Evolutionary conservation across 306 rosid genomes (phyloP).

Genomic region (Dalbergia cultrata): DNA sequence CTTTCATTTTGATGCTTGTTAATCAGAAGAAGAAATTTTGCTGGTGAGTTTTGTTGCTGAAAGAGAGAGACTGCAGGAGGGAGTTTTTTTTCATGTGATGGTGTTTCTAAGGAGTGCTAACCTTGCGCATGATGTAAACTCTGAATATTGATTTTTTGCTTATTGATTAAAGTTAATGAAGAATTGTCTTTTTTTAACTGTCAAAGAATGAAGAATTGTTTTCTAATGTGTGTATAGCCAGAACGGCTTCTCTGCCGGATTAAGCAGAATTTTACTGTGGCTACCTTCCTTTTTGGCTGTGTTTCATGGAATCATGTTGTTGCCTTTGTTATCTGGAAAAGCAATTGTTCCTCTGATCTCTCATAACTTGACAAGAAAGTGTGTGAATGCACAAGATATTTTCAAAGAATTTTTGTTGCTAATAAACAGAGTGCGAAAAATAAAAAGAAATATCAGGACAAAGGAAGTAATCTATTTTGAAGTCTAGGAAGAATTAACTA

Average conservation of each 20-base stretch:
- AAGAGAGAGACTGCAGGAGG: constrained; percentile 45
- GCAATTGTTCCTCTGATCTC: constrained; percentile 1
- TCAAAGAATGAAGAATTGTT: constrained; percentile 4
- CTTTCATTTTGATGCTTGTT: constrained; percentile 41
- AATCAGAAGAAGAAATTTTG: constrained; percentile 83
- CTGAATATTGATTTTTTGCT: constrained; percentile 36
- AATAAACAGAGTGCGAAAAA: too few relatives aligned
- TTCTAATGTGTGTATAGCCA: constrained; percentile 48
- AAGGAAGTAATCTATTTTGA: too few relatives aligned
- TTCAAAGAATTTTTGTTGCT: too few relatives aligned
- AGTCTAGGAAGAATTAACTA: too few relatives aligned
- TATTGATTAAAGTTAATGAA: constrained; percentile 34
- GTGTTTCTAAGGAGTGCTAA: constrained; percentile 29
- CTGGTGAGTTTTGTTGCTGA: constrained; percentile 68
- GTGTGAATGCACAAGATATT: too few relatives aligned
- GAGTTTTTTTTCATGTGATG: constrained; percentile 35
- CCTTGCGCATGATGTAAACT: constrained; percentile 39
- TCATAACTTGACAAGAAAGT: neutral
- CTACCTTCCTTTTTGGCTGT: neutral
- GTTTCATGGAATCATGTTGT: constrained; percentile 15
- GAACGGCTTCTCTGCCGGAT: constrained; percentile 38
- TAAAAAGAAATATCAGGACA: too few relatives aligned
- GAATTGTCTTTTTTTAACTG: constrained; percentile 1
- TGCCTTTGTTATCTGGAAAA: constrained; percentile 16
- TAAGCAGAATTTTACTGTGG: constrained; percentile 19